These are phyloP conservation scores for Teunomyces stri DNA, from an alignment of 805 yeast species.

Conservation along the genomic window DNA sequence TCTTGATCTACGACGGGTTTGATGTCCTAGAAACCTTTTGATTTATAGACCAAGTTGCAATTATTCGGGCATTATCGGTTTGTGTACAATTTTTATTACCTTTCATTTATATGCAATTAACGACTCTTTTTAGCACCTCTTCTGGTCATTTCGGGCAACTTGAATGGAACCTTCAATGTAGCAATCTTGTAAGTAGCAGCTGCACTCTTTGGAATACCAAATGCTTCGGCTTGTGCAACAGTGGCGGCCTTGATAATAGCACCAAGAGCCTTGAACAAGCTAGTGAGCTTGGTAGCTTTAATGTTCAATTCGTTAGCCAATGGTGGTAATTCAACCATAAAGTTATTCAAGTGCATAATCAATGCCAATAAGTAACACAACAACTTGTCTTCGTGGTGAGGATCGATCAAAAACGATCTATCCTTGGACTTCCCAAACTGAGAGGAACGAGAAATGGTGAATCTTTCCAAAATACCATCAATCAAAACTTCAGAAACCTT, in stretches of 20 bases:
- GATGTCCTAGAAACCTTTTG: neutral
- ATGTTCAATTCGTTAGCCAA: slow-evolving; percentile 80
- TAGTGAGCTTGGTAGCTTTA: slow-evolving; percentile 69
- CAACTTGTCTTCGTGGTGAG: slow-evolving; percentile 82
- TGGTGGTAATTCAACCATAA: slow-evolving; percentile 71
- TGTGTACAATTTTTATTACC: neutral
- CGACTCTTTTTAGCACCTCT: slow-evolving; percentile 37
- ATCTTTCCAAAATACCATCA: slow-evolving; percentile 69
- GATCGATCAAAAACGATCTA: slow-evolving; percentile 77
- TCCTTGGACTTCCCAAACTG: slow-evolving; percentile 73
- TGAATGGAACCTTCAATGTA: slow-evolving; percentile 80
- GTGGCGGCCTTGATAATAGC: slow-evolving; percentile 73
- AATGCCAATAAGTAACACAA: slow-evolving; percentile 74
- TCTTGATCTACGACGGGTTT: slow-evolving; percentile 1
- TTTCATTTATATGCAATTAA: slow-evolving; percentile 1
- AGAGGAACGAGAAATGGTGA: slow-evolving; percentile 64
- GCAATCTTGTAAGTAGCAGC: slow-evolving; percentile 76
- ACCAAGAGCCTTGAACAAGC: slow-evolving; percentile 77
- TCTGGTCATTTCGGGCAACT: slow-evolving; percentile 77
- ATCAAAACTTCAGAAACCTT: slow-evolving; percentile 71
- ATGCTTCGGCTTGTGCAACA: slow-evolving; percentile 70
- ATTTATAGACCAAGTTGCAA: neutral
- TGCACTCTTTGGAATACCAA: slow-evolving; percentile 59
- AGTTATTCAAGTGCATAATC: slow-evolving; percentile 73
- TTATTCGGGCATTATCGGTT: neutral